Evolutionary conservation across 495 filamentous ascomycete species (phyloP).

Genomic region (Daldinia loculata): DNA sequence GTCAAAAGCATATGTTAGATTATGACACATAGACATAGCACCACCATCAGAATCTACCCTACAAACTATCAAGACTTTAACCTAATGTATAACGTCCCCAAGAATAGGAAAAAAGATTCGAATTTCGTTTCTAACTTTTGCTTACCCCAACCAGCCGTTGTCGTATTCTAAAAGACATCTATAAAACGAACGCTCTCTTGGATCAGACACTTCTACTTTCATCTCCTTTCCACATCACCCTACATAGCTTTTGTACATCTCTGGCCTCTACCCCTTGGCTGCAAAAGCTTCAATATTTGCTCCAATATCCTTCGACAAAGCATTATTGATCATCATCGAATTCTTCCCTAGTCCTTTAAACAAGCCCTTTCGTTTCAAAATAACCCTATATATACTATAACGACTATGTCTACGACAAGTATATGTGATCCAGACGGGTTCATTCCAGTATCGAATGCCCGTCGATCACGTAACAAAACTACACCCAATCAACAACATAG

Average conservation of each 20-base stretch:
- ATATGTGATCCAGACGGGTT: not conserved
- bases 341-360: not conserved
- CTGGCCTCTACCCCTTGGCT: not conserved
- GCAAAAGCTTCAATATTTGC: not conserved
- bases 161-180: not conserved
- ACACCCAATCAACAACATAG: not conserved
- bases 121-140: too few relatives aligned
- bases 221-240: not conserved
- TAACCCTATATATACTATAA: not conserved
- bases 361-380: not conserved
- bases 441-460: not conserved
- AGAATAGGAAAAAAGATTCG: too few relatives aligned
- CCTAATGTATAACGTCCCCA: too few relatives aligned
- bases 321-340: not conserved
- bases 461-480: not conserved
- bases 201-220: not conserved
- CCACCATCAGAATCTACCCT: too few relatives aligned
- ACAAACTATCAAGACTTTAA: too few relatives aligned
- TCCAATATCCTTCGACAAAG: not conserved
- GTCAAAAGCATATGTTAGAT: too few relatives aligned
- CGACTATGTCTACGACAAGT: not conserved
- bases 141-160: too few relatives aligned
- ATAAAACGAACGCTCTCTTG: not conserved
- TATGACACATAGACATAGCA: too few relatives aligned
- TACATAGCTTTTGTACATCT: not conserved